Evolutionary conservation across 768 basidiomycete species (phyloP), one percentile per base, ranked within the genome.

Genomic region (Tulasnella sp.): DNA sequence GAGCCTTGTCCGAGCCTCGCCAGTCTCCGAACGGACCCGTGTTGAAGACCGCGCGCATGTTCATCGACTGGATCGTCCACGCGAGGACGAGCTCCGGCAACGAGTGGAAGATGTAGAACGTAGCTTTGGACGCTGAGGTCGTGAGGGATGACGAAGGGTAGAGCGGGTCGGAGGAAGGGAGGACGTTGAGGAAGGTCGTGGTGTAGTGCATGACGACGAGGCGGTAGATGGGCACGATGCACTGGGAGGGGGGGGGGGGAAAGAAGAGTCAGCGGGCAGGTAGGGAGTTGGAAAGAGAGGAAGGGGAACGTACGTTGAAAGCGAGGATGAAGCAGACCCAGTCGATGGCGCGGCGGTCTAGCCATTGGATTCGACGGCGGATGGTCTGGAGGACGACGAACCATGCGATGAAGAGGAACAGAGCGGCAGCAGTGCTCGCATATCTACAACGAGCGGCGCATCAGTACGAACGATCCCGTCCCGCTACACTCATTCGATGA

Each of bases 91-190:
- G 42, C 26, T 68, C 67, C 8, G 67, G 67, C 0, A 68, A 26
- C 29, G 37, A 22, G 67, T 68, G 67, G 67, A 68, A 68, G 67
- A 68, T 37, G 41, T 68, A 68, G 19, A 68, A 68, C 11, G 42
- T 40, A 3, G 41, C 67, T 68, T 68, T 68, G 12, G 37, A 40
- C 7, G 37, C 16, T 34, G 67, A 8, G 4, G 67, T 41, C 32
- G 67, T 68, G 39, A 68, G 67, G 2, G 37, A 41, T n/a, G 9
- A 8, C 11, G 67, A 26, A 42, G 67, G 67, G 26, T 68, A 68
- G 1, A 68, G 37, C 26, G 67, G 67, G 1, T 17, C n/a, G 29
- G 42, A 19, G 26, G 67, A 42, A 29, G 63, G 63, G 22, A 64
- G 34, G 37, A 64, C 32, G 63, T 64, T 64, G 22, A 64, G 32